Evolutionary conservation across 805 yeast species (phyloP), one percentile per base, ranked within the genome.

Genomic region (Lachancea nothofagi): DNA sequence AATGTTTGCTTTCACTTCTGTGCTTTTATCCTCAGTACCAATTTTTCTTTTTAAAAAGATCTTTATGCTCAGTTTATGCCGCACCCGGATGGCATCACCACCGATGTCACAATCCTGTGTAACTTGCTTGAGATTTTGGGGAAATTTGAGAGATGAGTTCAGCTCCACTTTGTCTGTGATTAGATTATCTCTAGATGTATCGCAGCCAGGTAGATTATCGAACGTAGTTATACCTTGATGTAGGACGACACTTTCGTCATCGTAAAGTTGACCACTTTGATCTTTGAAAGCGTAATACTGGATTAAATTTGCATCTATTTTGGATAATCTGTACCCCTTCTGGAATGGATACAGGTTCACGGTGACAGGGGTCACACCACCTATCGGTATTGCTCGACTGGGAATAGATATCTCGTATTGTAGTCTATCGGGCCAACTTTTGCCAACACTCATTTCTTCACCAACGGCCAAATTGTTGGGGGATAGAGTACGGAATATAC

Each of bases 331-430:
- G 50, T 87, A 69, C 0, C 94, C 93, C 59, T 90, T 89, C 39
- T 76, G 64, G 33, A 89, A 69, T 0, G 97, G 97, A 20, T 82
- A 80, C 50, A 89, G 57, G 49, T 76, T 69, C 37, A 89, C 71
- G 41, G 77, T 76, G 5, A 90, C 71, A 2, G 86, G 83, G 4
- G 84, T 69, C 1, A 70, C 65, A 0, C 89, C 77, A 4, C 97
- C 97, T 33, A 89, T 77, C 1, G 96, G 88, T 6, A 86, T 77
- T 1, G 96, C 95, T 48, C 82, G 78, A 17, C 88, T 74, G 0
- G 97, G 96, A 3, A 87, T 78, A 41, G 82, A 80, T 41, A 90
- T 77, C 12, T 86, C 78, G 60, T 90, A 89, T 59, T 89, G 96
- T 30, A 90, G 79, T 57, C 86, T 87, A 37, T 76, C 69, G 2